Evolutionary conservation across 164 flowering plant species (phyloP), one percentile per base, ranked within the genome.

Genomic region (Kingdonia uniflora): DNA sequence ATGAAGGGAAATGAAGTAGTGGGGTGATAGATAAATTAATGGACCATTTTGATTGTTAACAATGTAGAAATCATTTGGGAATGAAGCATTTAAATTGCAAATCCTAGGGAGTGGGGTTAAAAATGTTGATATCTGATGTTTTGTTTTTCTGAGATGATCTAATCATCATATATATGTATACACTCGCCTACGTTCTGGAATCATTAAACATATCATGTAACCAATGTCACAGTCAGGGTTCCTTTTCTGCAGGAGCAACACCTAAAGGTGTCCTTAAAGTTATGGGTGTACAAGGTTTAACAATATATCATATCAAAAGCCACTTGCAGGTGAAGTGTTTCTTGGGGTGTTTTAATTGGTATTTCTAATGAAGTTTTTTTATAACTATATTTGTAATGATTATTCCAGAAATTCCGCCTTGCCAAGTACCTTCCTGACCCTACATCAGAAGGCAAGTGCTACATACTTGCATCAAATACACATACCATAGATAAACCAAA

Each of bases 221-320:
- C n/a, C n/a, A n/a, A n/a, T n/a, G n/a, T n/a, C n/a, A n/a, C n/a
- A n/a, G n/a, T n/a, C n/a, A n/a, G n/a, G n/a, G n/a, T n/a, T n/a
- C n/a, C n/a, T n/a, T n/a, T n/a, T n/a, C n/a, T n/a, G n/a, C n/a
- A 90, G 97, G 91, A 58, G 97, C 97, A 51, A 90, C 97, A 20
- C 97, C 97, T 13, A 90, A 90, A 77, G 97, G 97, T 56, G 97
- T 90, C 19, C 85, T 90, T n/a, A 79, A 87, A 74, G 84, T 80
- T 14, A 90, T 90, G 97, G 97, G 97, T 48, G 94, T 87, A 13
- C 85, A 76, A 65, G 91, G 91, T 19, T 68, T 90, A 61, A 90
- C 97, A 35, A 90, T 87, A 64, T 90, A 90, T 55, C 97, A 90
- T 72, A 92, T 90, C 58, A 90, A 90, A 73, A 90, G 97, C 76